Evolutionary conservation across 805 yeast genomes (phyloP), one percentile per base, ranked within the genome.

Genomic region (Saturnispora halmiae): DNA sequence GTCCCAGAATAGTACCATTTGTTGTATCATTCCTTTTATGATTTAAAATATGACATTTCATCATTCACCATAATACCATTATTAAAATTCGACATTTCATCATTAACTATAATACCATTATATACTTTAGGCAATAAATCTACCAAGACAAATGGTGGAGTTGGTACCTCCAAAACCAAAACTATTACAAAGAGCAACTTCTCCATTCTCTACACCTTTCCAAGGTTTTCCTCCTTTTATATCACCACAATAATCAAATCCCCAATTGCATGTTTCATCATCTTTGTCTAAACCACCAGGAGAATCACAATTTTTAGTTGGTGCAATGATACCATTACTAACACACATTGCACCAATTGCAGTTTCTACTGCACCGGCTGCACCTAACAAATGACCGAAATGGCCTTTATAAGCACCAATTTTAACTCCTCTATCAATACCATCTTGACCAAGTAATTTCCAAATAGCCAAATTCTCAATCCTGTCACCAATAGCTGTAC

Each of bases 121-220:
- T 31, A 4, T 20, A 10, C 6, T 14, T 19, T 38, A 25, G 27
- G 34, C 31, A 29, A 33, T 35, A 28, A 46, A 55, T 27, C 61
- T 66, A 25, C 65, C 64, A 47, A 79, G 73, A 33, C 78, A 68
- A 2, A 92, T 53, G 2, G 94, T 72, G 6, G 94, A 80, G 59
- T 92, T 92, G 4, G 94, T 85, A 7, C 99, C 99, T 6, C 99
- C 99, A 64, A 92, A 92, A 1, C 98, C 99, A 63, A 94, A 90
- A 51, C 96, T 85, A 54, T 92, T 92, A 36, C 86, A 75, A 51
- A 92, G 46, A 0, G 90, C 96, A 47, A 73, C 69, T 3, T 70
- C 52, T 4, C 82, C 55, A 2, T 58, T 51, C 13, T 37, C 34
- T 19, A 58, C 65, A 11, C 49, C 38, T 33, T 64, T 53, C 39